phyloP scores from a whole-genome alignment of 495 filamentous ascomycete species.

The Podospora sp. region DNA sequence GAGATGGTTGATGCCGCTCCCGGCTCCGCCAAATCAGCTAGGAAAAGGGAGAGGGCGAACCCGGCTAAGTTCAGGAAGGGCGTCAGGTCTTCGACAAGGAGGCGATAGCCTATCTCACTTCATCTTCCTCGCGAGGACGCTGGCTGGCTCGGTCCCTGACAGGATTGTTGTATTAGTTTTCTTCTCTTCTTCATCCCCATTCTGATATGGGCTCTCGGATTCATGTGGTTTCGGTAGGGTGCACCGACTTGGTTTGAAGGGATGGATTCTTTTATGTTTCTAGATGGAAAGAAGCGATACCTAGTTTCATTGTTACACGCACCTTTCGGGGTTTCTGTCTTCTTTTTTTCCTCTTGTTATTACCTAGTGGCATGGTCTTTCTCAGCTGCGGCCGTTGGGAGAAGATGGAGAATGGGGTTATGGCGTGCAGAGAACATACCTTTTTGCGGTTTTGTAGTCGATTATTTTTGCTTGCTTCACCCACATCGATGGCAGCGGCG shows the following conservation, averaged over 20 bases:
- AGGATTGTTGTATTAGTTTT: background rate
- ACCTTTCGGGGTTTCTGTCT: background rate
- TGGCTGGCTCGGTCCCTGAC: background rate
- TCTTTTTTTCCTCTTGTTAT: background rate
- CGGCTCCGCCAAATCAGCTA: slow-evolving; percentile 17
- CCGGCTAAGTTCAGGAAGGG: slow-evolving; percentile 36
- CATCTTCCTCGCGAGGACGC: background rate
- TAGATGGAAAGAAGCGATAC: background rate
- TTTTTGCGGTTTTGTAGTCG: background rate
- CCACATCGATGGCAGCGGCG: background rate
- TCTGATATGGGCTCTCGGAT: no score
- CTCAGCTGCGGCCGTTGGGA: background rate
- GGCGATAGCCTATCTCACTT: slow-evolving; percentile 19
- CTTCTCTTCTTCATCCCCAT: background rate
- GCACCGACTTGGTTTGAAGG: background rate
- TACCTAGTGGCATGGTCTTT: background rate
- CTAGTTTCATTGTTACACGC: background rate
- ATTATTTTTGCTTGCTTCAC: background rate
- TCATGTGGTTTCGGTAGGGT: no score
- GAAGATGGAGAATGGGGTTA: background rate
- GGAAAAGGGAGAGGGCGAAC: slow-evolving; percentile 30
- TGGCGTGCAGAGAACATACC: background rate
- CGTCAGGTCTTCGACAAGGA: slow-evolving; percentile 28
- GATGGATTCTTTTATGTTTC: background rate
- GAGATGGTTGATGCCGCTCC: background rate